Base-by-base conservation (phyloP, 2,329 filamentous ascomycete genomes). In the Macrophomina pseudophaseolina region DNA sequence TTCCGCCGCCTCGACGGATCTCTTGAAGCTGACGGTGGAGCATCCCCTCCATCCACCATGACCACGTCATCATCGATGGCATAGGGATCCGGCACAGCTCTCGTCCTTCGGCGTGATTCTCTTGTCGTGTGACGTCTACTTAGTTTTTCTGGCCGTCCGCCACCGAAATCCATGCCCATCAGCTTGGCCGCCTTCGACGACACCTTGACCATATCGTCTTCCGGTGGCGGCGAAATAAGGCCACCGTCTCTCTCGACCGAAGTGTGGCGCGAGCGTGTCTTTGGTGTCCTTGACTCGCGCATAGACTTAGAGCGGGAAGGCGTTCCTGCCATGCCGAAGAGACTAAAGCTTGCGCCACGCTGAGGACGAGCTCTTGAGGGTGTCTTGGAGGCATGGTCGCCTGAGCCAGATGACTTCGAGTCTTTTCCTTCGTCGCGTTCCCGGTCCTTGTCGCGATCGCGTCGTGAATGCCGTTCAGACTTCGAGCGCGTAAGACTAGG, bases 171-270 rank as follows among this genome's bases (percentile, higher is more conserved):
- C 68, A 87, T 79, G 71, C 81, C 93, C 87, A 95, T 87, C 63
- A 94, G 79, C 78, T 89, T 93, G 38, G 92, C 91, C 33, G 92
- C 92, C 78, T 96, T 97, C 53, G 88, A 85, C 7, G 89, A 85
- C 74, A 92, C 85, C 62, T 87, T 86, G 3, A 84, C 84, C 49
- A 84, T 71, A 59, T 80, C 78, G 16, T 75, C 80, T 38, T 90
- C 87, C 35, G 93, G 92, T 2, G 90, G 88, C 8, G 91, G 90
- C 23, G 91, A 92, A 53, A 87, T 84, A 68, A 53, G 94, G 81
- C 88, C 90, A 69, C 83, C 83, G 33, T 85, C 82, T 68, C 88
- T 85, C 64, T 92, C 91, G 16, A 90, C 79, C 0, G 92, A 91
- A 69, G 89, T 84, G 44, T 90, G 89, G 66, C 91, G 86, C 64